A percentile compares a stretch with the other conserved stretches of the same genome.
Evolutionary conservation across 1,284 basidiomycete genomes (phyloP).

Genomic region (Tetrapyrgos nigripes): DNA sequence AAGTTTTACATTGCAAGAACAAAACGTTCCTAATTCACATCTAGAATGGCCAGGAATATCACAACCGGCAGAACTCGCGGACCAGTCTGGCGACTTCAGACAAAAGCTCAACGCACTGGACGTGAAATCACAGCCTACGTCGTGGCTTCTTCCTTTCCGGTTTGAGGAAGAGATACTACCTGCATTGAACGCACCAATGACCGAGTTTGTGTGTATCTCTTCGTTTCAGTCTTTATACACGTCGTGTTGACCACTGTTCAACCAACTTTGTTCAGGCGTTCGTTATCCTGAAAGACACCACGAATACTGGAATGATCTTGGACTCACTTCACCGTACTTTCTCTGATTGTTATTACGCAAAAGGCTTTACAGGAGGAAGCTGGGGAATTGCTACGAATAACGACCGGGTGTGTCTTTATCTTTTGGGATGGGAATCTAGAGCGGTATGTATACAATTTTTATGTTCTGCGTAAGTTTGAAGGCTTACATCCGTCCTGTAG

Average conservation of each 20-base stretch:
- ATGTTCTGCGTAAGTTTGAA: background rate
- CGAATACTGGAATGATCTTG: background rate
- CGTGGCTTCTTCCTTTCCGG: conserved; percentile 8
- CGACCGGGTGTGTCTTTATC: conserved; percentile 5
- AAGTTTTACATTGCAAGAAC: no score
- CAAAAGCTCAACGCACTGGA: conserved; percentile 5
- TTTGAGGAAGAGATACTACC: conserved; percentile 9
- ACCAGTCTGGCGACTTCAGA: conserved; percentile 1
- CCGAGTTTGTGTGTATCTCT: conserved; percentile 4
- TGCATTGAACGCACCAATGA: conserved; percentile 7
- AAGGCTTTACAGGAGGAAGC: conserved; percentile 8
- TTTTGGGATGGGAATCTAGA: conserved; percentile 11
- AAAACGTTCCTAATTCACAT: background rate
- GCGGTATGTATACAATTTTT: background rate
- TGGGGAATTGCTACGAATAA: conserved; percentile 13
- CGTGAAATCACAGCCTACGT: conserved; percentile 3
- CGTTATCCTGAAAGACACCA: conserved; percentile 5
- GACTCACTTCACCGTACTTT: conserved; percentile 10
- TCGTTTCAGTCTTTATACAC: background rate
- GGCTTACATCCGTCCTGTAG: background rate
- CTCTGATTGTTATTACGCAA: conserved; percentile 9
- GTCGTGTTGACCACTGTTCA: background rate
- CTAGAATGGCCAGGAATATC: conserved; percentile 11
- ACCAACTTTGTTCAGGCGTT: background rate
- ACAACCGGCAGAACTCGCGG: background rate